Base-by-base conservation (phyloP, 148 eudicot species). In the Polygonum maritimum region DNA sequence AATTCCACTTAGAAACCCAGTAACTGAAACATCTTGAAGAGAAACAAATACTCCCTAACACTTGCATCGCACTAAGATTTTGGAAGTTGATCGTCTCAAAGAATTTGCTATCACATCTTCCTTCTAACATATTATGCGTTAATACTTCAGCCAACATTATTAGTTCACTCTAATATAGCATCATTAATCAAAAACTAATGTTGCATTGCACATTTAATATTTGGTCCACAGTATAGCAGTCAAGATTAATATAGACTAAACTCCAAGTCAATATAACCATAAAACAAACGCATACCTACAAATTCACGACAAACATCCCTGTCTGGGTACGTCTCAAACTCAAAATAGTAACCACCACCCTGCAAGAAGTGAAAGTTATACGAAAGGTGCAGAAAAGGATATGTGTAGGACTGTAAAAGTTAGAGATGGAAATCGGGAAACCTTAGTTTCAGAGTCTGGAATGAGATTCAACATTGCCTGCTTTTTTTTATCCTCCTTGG, bases 271-370 rank as follows among this genome's bases (percentile, higher is more conserved):
- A 63, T 63, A 63, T 15, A 67, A 16, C 45, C 71, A 35, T 67
- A 14, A 36, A 14, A 60, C 47, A 67, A 14, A 67, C 36, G 38
- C 89, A 84, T 86, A 95, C 98, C 89, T 69, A 85, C 92, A 86
- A 87, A 85, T 19, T 90, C 97, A 51, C 83, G 86, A 85, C 98
- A 95, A 65, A 58, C 73, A 78, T 90, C 94, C 40, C 96, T 89
- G 36, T 92, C 96, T 36, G 85, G 44, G 78, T 88, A 90, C 79
- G 76, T 88, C 69, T 89, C 90, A 78, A 95, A 95, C 83, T 92
- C 97, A 80, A 95, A 95, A 49, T 88, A 86, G 79, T 87, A 90
- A 70, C 85, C 86, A 38, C 79, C 89, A 79, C 85, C 89, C 97
- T 92, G 81, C 54, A 82, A 77, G n/a, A 76, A 70, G 71, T 67